These are phyloP conservation scores for Acorus calamus DNA, from an alignment of 106 monocot genomes.

Conservation along the genomic window DNA sequence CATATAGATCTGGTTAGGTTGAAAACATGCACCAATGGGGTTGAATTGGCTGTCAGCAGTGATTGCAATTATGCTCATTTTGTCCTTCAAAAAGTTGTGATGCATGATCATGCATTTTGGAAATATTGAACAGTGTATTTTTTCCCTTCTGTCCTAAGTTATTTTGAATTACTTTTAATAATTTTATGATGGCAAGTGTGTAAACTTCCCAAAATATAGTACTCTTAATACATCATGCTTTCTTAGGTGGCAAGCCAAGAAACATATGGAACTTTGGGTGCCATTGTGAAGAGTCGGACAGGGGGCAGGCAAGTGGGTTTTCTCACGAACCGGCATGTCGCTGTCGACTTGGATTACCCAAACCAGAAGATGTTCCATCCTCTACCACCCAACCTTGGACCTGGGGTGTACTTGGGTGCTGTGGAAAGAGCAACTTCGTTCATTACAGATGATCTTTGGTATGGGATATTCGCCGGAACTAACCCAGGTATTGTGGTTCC, in stretches of 20 bases:
- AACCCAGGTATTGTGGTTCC: constrained; percentile 72
- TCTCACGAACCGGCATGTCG: constrained; percentile 92
- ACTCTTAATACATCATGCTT: neutral
- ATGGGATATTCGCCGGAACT: constrained; percentile 92
- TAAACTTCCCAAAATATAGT: neutral
- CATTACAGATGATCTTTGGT: constrained; percentile 97
- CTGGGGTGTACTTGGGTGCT: constrained; percentile 93
- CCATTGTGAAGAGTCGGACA: constrained; percentile 84
- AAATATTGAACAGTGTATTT: too few relatives aligned
- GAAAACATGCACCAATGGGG: too few relatives aligned
- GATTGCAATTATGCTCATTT: too few relatives aligned
- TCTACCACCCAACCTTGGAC: constrained; percentile 91
- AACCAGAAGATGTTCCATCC: constrained; percentile 99
- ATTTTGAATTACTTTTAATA: neutral
- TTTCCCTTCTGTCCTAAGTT: neutral
- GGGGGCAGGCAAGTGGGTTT: constrained; percentile 91
- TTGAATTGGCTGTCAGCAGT: too few relatives aligned
- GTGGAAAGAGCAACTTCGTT: constrained; percentile 97
- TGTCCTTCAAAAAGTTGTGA: too few relatives aligned
- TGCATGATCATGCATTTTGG: too few relatives aligned
- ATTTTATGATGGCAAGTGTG: neutral
- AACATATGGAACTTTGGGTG: constrained; percentile 90
- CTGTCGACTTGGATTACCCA: constrained; percentile 93
- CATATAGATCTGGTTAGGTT: too few relatives aligned
- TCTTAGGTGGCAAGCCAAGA: constrained; percentile 88